Percentiles rank a stretch among this genome's conserved stretches.
These are phyloP conservation scores for Caulochytrium protostelioides DNA, from an alignment of 371 early-diverging fungal genomes.

Conservation along the genomic window DNA sequence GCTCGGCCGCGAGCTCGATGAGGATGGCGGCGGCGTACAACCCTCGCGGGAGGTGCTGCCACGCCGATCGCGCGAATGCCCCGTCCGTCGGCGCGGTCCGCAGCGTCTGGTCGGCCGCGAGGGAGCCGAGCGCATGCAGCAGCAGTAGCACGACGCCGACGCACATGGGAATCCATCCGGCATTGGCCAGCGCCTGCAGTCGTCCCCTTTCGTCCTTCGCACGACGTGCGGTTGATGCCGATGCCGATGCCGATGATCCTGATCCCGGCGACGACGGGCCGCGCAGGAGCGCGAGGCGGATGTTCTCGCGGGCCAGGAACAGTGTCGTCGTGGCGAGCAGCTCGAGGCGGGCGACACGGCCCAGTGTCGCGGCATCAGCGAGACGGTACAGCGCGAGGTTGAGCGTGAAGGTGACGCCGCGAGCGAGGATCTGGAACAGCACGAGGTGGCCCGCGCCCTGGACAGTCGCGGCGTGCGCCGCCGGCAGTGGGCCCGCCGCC, in stretches of 20 bases:
- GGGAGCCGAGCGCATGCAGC: too few species aligned
- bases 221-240: not conserved
- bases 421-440: too few species aligned
- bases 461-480: too few species aligned
- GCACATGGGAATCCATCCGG: too few species aligned
- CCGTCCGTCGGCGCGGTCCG: not conserved
- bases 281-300: conserved; percentile 56
- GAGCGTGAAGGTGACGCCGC: too few species aligned
- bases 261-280: conserved; percentile 3
- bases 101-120: too few species aligned
- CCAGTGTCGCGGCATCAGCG: conserved; percentile 50
- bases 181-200: too few species aligned
- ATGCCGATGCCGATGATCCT: conserved; percentile 15
- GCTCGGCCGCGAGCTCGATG: conserved; percentile 57
- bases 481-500: too few species aligned
- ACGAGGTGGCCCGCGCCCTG: too few species aligned
- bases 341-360: conserved; percentile 67
- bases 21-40: conserved; percentile 50
- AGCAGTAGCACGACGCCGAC: too few species aligned
- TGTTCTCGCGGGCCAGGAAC: conserved; percentile 75
- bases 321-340: conserved; percentile 57
- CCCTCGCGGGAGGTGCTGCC: conserved; percentile 19
- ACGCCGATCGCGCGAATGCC: conserved; percentile 1
- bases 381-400: too few species aligned
- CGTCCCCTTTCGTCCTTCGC: not conserved